phyloP scores from a whole-genome alignment of 1,139 yeast genomes.

The Scheffersomyces lignicola region DNA sequence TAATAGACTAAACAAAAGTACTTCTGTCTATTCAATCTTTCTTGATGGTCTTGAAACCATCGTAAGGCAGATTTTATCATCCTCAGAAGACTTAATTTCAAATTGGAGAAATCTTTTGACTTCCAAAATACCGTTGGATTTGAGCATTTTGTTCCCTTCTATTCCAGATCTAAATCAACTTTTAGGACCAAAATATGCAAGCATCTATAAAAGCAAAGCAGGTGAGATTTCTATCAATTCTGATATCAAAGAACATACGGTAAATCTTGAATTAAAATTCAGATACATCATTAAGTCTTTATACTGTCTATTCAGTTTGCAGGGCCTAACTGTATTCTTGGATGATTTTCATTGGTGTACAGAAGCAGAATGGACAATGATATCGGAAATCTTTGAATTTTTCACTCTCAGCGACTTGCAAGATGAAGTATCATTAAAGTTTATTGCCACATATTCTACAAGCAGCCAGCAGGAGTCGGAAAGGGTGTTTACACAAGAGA shows the following conservation, averaged over 20 bases:
- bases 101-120: slow-evolving; percentile 47
- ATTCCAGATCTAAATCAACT: slow-evolving; percentile 48
- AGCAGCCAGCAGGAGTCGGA: slow-evolving; percentile 11
- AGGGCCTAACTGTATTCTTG: slow-evolving; percentile 46
- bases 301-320: slow-evolving; percentile 40
- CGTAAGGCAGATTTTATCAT: slow-evolving; percentile 44
- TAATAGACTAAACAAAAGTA: slow-evolving; percentile 28
- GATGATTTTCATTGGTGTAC: slow-evolving; percentile 53
- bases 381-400: slow-evolving; percentile 28
- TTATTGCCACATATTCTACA: slow-evolving; percentile 10
- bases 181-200: slow-evolving; percentile 45
- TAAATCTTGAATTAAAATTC: slow-evolving; percentile 40
- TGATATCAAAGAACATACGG: slow-evolving; percentile 18
- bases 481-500: slow-evolving; percentile 3
- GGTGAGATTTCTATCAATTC: slow-evolving; percentile 6
- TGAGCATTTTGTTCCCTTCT: slow-evolving; percentile 40
- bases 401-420: too few species aligned
- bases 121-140: slow-evolving; percentile 41
- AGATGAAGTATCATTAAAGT: slow-evolving; percentile 9
- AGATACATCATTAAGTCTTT: slow-evolving; percentile 45
- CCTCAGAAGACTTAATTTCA: slow-evolving; percentile 34
- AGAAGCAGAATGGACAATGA: slow-evolving; percentile 27
- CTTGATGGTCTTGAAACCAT: slow-evolving; percentile 39
- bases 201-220: slow-evolving; percentile 14
- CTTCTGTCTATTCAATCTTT: slow-evolving; percentile 26